Evolutionary conservation across 805 yeast species (phyloP), one percentile per base, ranked within the genome.

Genomic region (Ogataea polymorpha): DNA sequence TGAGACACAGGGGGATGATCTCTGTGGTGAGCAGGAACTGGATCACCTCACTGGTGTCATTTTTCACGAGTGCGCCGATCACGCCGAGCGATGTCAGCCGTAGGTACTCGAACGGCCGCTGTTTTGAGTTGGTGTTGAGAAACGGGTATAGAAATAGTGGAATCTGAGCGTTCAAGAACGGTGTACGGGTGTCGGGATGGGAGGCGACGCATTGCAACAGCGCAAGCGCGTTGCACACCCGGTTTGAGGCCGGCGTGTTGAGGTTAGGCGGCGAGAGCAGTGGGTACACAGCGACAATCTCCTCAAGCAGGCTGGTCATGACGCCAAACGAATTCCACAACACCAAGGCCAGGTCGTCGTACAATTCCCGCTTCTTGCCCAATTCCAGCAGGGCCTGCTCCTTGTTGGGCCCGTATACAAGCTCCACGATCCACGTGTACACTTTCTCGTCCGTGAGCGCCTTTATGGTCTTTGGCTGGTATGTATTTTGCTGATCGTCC

Each of bases 301-400:
- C 99, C 60, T 87, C 95, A 44, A 91, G 65, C 27, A 91, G 67
- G 15, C 89, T 83, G 2, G 98, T 82, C 95, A 93, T 89, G 10
- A 91, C 97, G 23, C 98, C 99, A 64, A 85, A 90, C 4, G 96
- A 86, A 55, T 91, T 82, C 99, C 99, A 91, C 44, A 91, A 68
- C 5, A 91, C 95, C 28, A 89, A 63, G 0, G 98, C 98, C 44
- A 91, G 72, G 60, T 91, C 98, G 44, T 89, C 97, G 58, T 86
- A 91, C 57, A 88, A 89, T 58, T 91, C 99, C 48, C 99, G 74
- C 57, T 90, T 90, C 59, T 93, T 87, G 8, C 98, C 97, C 32
- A 91, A 70, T 60, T 90, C 97, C 50, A 90, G 67, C 39, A 91
- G 70, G 2, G 99, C 98, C 56, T 91, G 87, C 56, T 93, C 99